Evolutionary conservation across 2,329 filamentous ascomycete species (phyloP).

Genomic region (Cercospora sojina): DNA sequence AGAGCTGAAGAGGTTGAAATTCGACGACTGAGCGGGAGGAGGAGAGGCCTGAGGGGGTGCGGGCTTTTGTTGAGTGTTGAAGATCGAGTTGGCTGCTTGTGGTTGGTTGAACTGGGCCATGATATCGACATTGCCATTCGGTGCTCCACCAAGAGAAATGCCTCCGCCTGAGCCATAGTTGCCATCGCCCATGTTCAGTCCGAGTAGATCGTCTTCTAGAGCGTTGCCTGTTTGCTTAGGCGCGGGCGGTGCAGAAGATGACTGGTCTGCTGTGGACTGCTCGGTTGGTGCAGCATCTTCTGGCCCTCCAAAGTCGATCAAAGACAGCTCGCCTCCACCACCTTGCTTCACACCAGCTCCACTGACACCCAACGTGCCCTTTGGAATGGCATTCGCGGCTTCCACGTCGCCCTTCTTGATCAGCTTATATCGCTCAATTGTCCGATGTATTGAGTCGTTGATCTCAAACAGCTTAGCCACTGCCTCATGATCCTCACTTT

Average conservation of each 20-base stretch:
- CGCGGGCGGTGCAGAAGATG: slow-evolving; percentile 42
- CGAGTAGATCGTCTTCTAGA: slow-evolving; percentile 86
- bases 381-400: slow-evolving; percentile 76
- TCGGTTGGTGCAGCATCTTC: slow-evolving; percentile 46
- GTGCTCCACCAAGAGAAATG: slow-evolving; percentile 67
- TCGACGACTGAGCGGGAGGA: slow-evolving; percentile 49
- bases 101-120: slow-evolving; percentile 39
- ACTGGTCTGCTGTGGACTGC: slow-evolving; percentile 34
- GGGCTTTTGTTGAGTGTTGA: slow-evolving; percentile 29
- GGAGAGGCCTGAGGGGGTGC: slow-evolving; percentile 35
- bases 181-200: slow-evolving; percentile 74
- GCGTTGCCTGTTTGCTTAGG: slow-evolving; percentile 58
- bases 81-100: slow-evolving; percentile 34
- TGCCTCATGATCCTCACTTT: slow-evolving; percentile 93
- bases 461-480: slow-evolving; percentile 95
- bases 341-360: slow-evolving; percentile 63
- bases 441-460: slow-evolving; percentile 97
- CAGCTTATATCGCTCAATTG: slow-evolving; percentile 90
- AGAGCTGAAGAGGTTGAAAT: slow-evolving; percentile 57
- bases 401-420: slow-evolving; percentile 94
- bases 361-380: slow-evolving; percentile 71
- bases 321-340: slow-evolving; percentile 74
- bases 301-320: slow-evolving; percentile 84
- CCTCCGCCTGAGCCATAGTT: slow-evolving; percentile 73
- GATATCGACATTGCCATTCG: slow-evolving; percentile 32